These are phyloP conservation scores for Cryptosporidium baileyi DNA, from an alignment of 169 alveolate genomes.

Conservation along the genomic window DNA sequence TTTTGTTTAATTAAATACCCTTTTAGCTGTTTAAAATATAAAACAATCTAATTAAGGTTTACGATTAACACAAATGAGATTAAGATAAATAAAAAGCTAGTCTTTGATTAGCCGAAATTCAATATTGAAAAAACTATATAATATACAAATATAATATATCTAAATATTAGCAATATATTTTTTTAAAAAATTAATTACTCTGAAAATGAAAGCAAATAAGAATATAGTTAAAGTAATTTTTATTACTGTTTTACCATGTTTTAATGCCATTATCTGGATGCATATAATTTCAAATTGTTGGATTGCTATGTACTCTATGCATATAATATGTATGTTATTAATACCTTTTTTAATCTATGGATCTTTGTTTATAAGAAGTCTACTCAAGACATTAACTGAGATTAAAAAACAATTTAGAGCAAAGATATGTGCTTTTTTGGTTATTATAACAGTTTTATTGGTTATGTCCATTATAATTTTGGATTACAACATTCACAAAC, in stretches of 20 bases:
- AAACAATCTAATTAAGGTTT: no score
- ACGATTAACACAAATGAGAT: no score
- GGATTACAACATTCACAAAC: no score
- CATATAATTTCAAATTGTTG: slow-evolving; percentile 22
- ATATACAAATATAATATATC: no score
- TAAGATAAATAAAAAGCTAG: no score
- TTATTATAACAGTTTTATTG: background rate
- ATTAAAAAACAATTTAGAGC: background rate
- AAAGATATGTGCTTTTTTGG: background rate
- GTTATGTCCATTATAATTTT: background rate
- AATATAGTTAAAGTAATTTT: background rate
- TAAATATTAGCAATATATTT: no score
- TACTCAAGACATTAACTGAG: background rate
- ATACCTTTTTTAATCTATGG: slow-evolving; percentile 12
- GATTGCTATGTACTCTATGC: slow-evolving; percentile 61
- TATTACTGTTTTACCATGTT: slow-evolving; percentile 8
- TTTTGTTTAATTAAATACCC: no score
- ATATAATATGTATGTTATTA: slow-evolving; percentile 29
- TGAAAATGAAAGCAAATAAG: background rate
- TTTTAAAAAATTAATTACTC: no score
- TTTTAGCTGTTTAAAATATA: no score
- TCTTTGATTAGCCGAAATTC: no score
- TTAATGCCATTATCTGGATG: slow-evolving; percentile 28
- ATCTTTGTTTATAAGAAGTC: background rate
- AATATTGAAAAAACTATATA: no score